Conservation (phyloP, 2,329 filamentous ascomycete species). For the Aureobasidium musti region DNA sequence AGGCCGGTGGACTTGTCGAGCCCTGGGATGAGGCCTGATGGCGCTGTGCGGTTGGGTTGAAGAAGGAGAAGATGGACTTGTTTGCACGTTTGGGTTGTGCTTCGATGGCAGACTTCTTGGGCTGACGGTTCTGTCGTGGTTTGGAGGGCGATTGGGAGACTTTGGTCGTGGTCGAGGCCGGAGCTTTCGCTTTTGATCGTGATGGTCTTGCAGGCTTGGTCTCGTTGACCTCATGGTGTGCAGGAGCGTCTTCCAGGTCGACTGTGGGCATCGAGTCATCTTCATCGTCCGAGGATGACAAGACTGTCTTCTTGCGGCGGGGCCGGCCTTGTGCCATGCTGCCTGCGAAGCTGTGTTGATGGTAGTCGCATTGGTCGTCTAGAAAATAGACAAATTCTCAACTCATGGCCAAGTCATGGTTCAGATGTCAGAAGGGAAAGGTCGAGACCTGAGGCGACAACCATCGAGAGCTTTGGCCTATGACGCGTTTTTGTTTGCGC, state of each 20-base stretch:
- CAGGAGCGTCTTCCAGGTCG: neutral
- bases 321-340: conserved; percentile 40
- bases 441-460: conserved; percentile 8
- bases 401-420: conserved; percentile 12
- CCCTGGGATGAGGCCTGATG: conserved; percentile 42
- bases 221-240: conserved; percentile 26
- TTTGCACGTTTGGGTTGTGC: conserved; percentile 43
- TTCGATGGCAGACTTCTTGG: conserved; percentile 36
- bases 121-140: conserved; percentile 25
- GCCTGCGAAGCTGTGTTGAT: conserved; percentile 9
- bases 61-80: conserved; percentile 54
- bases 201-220: conserved; percentile 30
- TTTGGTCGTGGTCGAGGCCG: neutral
- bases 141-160: neutral
- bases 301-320: conserved; percentile 36
- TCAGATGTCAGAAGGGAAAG: neutral
- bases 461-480: conserved; percentile 4
- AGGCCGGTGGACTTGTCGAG: conserved; percentile 46
- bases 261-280: conserved; percentile 21
- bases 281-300: conserved; percentile 37
- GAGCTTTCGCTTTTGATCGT: conserved; percentile 9
- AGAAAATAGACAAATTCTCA: neutral
- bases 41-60: conserved; percentile 48
- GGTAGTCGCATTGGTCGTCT: conserved; percentile 17
- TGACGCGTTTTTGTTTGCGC: conserved; percentile 19